Conservation (phyloP, 2,329 filamentous ascomycete genomes). For the Alternaria metachromatica region DNA sequence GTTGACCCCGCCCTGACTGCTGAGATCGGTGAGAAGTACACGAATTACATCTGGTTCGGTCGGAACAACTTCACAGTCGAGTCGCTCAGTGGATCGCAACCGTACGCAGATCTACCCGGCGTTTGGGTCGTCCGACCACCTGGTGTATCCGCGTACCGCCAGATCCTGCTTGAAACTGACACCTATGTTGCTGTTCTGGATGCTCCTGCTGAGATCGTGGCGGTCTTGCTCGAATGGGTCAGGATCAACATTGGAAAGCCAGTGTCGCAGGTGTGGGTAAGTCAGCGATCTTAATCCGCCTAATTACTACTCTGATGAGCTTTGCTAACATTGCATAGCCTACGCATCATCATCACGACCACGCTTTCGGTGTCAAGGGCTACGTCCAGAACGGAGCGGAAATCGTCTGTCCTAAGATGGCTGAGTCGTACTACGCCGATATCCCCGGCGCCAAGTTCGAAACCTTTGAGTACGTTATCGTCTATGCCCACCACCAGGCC, state of each 20-base stretch:
- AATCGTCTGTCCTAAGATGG: background rate
- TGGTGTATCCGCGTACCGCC: background rate
- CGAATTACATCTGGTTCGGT: background rate
- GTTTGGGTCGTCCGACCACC: background rate
- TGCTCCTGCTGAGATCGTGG: background rate
- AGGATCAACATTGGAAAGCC: background rate
- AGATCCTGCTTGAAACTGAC: slow-evolving; percentile 1
- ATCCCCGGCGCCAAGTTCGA: background rate
- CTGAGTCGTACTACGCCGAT: background rate
- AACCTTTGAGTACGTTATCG: background rate
- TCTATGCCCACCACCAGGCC: background rate
- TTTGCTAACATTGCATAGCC: background rate
- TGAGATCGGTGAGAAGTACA: background rate
- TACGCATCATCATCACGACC: slow-evolving; percentile 3
- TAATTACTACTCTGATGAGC: background rate
- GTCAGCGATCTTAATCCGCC: background rate
- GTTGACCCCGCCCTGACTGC: background rate
- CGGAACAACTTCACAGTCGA: background rate
- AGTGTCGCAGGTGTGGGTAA: slow-evolving; percentile 3
- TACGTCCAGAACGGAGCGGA: background rate
- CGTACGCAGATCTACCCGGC: background rate
- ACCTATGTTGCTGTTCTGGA: background rate
- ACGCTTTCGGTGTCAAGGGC: background rate
- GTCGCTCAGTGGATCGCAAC: background rate
- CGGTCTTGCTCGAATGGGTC: background rate